Evolutionary conservation across 2,329 filamentous ascomycete species (phyloP).

Genomic region (Aulographum hederae): DNA sequence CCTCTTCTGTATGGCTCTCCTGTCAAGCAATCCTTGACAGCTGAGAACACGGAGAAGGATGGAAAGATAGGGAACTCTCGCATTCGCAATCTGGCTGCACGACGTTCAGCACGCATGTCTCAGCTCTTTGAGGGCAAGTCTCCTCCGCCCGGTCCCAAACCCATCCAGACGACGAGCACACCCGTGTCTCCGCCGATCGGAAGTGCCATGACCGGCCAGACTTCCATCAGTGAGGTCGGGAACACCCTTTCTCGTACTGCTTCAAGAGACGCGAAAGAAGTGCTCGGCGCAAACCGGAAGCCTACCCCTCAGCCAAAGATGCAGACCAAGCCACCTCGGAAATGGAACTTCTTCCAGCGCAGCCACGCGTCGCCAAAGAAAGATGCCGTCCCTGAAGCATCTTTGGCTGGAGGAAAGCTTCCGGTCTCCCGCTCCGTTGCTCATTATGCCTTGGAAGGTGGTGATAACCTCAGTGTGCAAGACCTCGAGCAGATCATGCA

Average conservation of each 20-base stretch:
- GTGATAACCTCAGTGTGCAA: slow-evolving; percentile 22
- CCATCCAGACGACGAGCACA: no score
- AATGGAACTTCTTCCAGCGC: slow-evolving; percentile 43
- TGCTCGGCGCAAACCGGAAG: no score
- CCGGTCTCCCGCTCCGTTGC: slow-evolving; percentile 26
- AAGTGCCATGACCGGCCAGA: neutral
- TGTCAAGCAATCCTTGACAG: no score
- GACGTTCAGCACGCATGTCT: no score
- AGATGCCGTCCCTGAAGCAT: slow-evolving; percentile 16
- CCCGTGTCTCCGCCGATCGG: neutral
- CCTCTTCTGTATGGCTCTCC: no score
- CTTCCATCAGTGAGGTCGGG: no score
- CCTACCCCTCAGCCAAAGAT: slow-evolving; percentile 11
- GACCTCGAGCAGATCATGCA: slow-evolving; percentile 28
- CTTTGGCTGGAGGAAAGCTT: slow-evolving; percentile 9
- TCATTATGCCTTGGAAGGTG: slow-evolving; percentile 38
- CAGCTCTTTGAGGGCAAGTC: no score
- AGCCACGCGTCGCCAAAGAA: slow-evolving; percentile 22
- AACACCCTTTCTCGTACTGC: neutral
- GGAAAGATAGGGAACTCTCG: no score
- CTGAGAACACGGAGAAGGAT: no score
- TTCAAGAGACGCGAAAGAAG: neutral
- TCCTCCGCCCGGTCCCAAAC: no score
- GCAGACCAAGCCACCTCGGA: slow-evolving; percentile 20
- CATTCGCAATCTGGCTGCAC: no score